Evolutionary conservation across 139 green algal species (phyloP), one percentile per base, ranked within the genome.

Genomic region (Deuterostichococcus epilithicus): DNA sequence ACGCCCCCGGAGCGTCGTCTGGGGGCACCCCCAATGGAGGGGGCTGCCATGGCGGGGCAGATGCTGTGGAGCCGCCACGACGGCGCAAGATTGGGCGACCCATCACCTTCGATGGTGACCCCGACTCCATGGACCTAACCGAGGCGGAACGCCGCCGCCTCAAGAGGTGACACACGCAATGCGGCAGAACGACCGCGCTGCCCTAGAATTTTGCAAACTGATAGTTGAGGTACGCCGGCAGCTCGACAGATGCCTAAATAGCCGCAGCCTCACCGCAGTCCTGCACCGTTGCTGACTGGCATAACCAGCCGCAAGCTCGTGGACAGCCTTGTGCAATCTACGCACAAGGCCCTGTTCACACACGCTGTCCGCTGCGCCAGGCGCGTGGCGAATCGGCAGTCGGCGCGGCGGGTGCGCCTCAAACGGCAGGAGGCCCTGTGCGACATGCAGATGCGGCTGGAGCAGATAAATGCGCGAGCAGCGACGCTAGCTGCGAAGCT

Each of bases 371-470:
- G 32, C 45, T 72, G 32, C 26, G 35, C 67, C 78, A 82, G 81
- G 70, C 81, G 81, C 34, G 83, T 86, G n/a, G 81, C 81, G 1
- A 86, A 86, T 71, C 75, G 81, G 30, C 78, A 86, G 65, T 81
- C 74, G 3, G 81, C 81, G 1, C 72, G 78, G 70, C 76, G 81
- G 10, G 81, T 86, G 32, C 75, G 80, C 18, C 78, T 76, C 59
- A 79, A 80, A 75, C 74, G 82, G 10, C 63, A 80, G 25, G 78
- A 86, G 39, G 44, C 76, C 23, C 73, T 86, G 60, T 78, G 84
- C 15, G 82, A 84, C 44, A 72, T 86, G 45, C 78, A 86, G 75
- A 39, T 77, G n/a, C n/a, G n/a, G n/a, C n/a, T n/a, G n/a, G n/a
- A n/a, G n/a, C n/a, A n/a, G n/a, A n/a, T n/a, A n/a, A n/a, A n/a